A percentile compares a stretch with the other conserved stretches of the same genome.
Conservation (phyloP, 2,329 filamentous ascomycete genomes). For the Venturiaceae sp. region DNA sequence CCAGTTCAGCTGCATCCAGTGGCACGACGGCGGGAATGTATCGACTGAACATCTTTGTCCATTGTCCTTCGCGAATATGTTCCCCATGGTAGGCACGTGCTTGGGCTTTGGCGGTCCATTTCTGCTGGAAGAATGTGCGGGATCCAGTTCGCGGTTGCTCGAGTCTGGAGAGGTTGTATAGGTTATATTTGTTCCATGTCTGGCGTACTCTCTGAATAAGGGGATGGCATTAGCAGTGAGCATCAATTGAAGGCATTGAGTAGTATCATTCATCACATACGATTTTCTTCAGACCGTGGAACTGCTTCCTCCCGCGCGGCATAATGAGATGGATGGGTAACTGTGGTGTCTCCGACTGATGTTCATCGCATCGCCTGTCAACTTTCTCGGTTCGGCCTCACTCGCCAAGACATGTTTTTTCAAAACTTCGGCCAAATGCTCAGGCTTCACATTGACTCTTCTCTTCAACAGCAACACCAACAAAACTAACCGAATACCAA, state of each 20-base stretch:
- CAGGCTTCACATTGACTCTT: too few species aligned
- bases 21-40: constrained; percentile 73
- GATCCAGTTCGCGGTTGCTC: constrained; percentile 27
- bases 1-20: constrained; percentile 75
- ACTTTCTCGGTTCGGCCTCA: neutral
- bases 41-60: constrained; percentile 85
- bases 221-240: constrained; percentile 1
- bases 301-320: constrained; percentile 32
- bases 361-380: neutral
- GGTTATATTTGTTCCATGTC: constrained; percentile 95
- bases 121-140: constrained; percentile 95
- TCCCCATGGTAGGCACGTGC: constrained; percentile 89
- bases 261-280: constrained; percentile 33
- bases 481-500: neutral
- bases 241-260: neutral
- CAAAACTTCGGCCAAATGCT: too few species aligned
- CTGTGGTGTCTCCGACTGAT: neutral
- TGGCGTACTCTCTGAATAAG: constrained; percentile 70
- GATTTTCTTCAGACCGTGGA: constrained; percentile 50
- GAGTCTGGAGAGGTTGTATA: constrained; percentile 71
- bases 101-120: constrained; percentile 83
- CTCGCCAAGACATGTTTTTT: too few species aligned
- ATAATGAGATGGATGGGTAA: neutral
- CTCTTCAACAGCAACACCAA: too few species aligned
- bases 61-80: constrained; percentile 85